Evolutionary conservation across 2,329 filamentous ascomycete genomes (phyloP), one percentile per base, ranked within the genome.

Genomic region (Ophidiomyces ophidiicola): DNA sequence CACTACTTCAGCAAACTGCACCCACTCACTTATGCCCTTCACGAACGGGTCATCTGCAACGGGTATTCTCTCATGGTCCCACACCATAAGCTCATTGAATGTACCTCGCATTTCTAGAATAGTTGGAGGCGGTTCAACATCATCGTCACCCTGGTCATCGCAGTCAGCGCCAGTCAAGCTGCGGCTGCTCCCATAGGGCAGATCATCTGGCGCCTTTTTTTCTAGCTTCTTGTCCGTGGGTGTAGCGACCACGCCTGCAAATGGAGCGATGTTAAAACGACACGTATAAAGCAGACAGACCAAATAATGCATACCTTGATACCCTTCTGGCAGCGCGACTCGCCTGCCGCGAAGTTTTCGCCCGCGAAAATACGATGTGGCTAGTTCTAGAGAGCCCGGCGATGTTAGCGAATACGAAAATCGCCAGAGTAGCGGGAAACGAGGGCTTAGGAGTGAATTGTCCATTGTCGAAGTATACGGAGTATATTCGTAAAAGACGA

Each of bases 11-110:
- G 85, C 74, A 56, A 87, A 74, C 7, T 68, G 66, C 42, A 92
- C 67, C 85, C 86, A 94, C 59, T 94, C 86, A 48, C 79, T 72
- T 30, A 93, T 64, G 0, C 80, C 76, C 55, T 80, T 79, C 3
- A 83, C 66, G 55, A 85, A 90, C 1, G 72, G 66, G 59, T 94
- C 84, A 19, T 67, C 67, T 0, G 68, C 67, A 44, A 80, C 76
- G 4, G 76, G 76, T 35, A 74, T 50, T 1, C 63, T 59, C 48
- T 90, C 86, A 57, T 94, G 86, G 0, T 74, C 78, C 87, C 87
- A 96, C n/a, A 94, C 70, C 2, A 84, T 62, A 36, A 94, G 57
- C 39, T 81, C 69, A 5, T 85, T 75, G 54, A 94, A 94, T 11
- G 68, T 68, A 1, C 76, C 77, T 14, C 77, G 67, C 30, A 74